phyloP scores from a whole-genome alignment of 2,329 filamentous ascomycete genomes.

The Fusarium sp. region DNA sequence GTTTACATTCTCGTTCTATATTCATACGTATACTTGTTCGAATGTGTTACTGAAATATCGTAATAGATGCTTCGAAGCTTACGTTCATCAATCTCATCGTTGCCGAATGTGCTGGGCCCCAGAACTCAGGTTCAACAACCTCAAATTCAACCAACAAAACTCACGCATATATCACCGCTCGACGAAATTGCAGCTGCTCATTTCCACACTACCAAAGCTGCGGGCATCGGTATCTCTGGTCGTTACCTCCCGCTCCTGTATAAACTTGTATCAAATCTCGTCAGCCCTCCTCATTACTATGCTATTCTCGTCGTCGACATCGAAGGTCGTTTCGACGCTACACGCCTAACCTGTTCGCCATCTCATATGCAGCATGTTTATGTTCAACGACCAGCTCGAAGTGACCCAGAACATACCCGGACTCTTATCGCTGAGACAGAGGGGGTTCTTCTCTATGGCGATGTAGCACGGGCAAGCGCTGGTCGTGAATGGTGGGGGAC shows the following conservation, averaged over 20 bases:
- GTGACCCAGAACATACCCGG: conserved; percentile 45
- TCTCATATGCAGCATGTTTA: conserved; percentile 63
- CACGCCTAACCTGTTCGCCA: conserved; percentile 54
- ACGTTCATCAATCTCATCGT: conserved; percentile 43
- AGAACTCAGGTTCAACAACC: conserved; percentile 30
- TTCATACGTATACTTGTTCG: background rate
- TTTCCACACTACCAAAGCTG: conserved; percentile 60
- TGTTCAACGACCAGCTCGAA: conserved; percentile 56
- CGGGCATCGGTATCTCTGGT: conserved; percentile 63
- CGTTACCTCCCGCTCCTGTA: conserved; percentile 67
- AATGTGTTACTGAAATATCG: background rate
- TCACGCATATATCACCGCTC: conserved; percentile 58
- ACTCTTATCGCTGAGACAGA: conserved; percentile 56
- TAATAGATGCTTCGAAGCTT: conserved; percentile 42
- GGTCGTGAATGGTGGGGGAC: conserved; percentile 69
- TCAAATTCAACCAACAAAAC: conserved; percentile 42
- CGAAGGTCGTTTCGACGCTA: conserved; percentile 66
- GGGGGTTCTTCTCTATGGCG: conserved; percentile 63
- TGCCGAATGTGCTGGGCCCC: conserved; percentile 20
- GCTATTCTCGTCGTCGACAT: conserved; percentile 66
- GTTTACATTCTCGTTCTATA: background rate
- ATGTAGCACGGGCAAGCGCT: conserved; percentile 53
- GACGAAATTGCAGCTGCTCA: conserved; percentile 60
- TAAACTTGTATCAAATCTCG: conserved; percentile 62
- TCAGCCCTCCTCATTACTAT: conserved; percentile 60